These are phyloP conservation scores for barrel medic (Medicago truncatula) DNA, from an alignment of 306 rosid species.

Conservation along the genomic window DNA sequence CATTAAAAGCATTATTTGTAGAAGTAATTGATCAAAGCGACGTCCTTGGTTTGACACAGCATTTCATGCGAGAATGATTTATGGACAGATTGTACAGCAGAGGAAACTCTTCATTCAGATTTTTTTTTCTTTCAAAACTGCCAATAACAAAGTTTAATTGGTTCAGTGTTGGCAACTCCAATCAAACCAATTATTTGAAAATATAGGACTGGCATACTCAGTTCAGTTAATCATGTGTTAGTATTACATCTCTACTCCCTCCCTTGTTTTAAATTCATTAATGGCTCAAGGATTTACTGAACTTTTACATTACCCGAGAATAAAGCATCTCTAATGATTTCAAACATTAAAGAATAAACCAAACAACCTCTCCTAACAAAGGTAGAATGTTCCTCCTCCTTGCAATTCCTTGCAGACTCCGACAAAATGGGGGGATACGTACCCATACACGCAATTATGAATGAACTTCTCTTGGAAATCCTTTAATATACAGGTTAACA, in stretches of 20 bases:
- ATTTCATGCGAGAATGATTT: constrained; percentile 19
- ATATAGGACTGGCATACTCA: not conserved
- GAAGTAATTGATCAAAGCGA: constrained; percentile 30
- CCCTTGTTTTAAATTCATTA: not conserved
- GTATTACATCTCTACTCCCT: not conserved
- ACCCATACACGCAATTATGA: constrained; percentile 3
- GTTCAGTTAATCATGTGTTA: constrained; percentile 6
- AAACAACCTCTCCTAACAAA: constrained; percentile 34
- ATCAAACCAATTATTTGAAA: constrained; percentile 22
- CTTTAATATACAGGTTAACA: constrained; percentile 14
- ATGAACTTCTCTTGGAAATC: constrained; percentile 4
- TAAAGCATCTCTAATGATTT: constrained; percentile 24
- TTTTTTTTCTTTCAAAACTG: constrained; percentile 11
- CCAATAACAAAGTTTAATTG: constrained; percentile 19
- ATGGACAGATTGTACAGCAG: constrained; percentile 20
- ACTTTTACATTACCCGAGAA: constrained; percentile 17
- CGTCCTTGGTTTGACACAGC: constrained; percentile 9
- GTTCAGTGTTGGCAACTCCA: constrained; percentile 18
- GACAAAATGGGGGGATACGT: constrained; percentile 1
- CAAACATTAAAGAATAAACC: constrained; percentile 28
- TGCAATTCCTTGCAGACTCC: not conserved
- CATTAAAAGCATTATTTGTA: not conserved
- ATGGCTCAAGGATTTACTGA: constrained; percentile 6
- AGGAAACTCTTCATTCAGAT: not conserved
- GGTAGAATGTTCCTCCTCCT: constrained; percentile 27